phyloP scores from a whole-genome alignment of 2,329 filamentous ascomycete genomes.

The Phialemoniopsis sp. region DNA sequence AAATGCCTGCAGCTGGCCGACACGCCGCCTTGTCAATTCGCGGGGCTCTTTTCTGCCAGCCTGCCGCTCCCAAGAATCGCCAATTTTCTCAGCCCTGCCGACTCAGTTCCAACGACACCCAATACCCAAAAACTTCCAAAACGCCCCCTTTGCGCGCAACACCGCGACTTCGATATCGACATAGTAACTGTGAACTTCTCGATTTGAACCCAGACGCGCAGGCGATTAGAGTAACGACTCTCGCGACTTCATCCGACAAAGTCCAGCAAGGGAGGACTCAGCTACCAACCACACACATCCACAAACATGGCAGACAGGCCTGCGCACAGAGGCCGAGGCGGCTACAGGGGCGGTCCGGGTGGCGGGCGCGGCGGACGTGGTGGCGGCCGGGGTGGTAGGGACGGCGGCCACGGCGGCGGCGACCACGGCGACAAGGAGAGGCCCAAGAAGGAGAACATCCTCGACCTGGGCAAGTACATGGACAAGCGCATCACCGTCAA shows the following conservation, averaged over 20 bases:
- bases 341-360: constrained; percentile 41
- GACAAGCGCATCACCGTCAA: constrained; percentile 94
- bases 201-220: too few relatives aligned
- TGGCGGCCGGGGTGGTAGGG: constrained; percentile 25
- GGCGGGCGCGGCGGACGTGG: constrained; percentile 39
- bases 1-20: too few relatives aligned
- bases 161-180: not conserved
- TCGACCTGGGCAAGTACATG: constrained; percentile 94
- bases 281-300: not conserved
- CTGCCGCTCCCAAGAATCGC: too few relatives aligned
- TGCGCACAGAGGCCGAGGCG: constrained; percentile 29
- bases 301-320: constrained; percentile 1
- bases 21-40: too few relatives aligned
- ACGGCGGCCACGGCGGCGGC: constrained; percentile 37
- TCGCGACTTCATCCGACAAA: too few relatives aligned
- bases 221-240: too few relatives aligned
- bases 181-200: too few relatives aligned
- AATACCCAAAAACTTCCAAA: not conserved
- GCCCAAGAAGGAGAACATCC: constrained; percentile 98
- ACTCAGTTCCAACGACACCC: too few relatives aligned
- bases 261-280: too few relatives aligned
- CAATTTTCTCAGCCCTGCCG: too few relatives aligned
- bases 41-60: too few relatives aligned
- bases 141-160: not conserved
- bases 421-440: constrained; percentile 56